Base-by-base conservation (phyloP, 2,329 filamentous ascomycete species). In the Arthrobotrys conoides region DNA sequence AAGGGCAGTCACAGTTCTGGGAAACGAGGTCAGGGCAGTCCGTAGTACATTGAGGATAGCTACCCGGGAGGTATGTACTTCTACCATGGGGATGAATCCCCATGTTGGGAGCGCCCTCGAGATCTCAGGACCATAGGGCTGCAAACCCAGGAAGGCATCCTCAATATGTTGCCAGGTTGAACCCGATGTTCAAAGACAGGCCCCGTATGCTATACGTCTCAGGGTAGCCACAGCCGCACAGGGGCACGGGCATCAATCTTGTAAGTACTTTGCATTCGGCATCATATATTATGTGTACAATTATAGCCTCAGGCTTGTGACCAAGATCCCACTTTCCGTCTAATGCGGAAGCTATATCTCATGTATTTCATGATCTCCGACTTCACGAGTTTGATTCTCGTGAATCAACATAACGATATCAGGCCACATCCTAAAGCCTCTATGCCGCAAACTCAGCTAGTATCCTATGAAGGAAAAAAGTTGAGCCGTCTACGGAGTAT, bases 261-360 rank as follows among this genome's bases (percentile, higher is more conserved):
- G 9, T n/a, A 33, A 30, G n/a, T 16, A 53, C 8, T 5, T 30
- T 18, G 12, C 24, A 16, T 18, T 55, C 51, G 16, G 16, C 30
- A 12, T 20, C n/a, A 14, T 30, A 33, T n/a, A 59, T 59, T 1
- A 10, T 24, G 22, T 5, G 14, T 51, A 6, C 18, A 48, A 5
- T 12, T 48, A 22, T 22, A 5, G 6, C 18, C 22, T 16, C 9
- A 12, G 3, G 33, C 53, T 59, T 59, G 53, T 59, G 53, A 59
- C 53, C 10, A 12, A 59, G 3, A 55, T 20, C 44, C 44, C 44
- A 46, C 44, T 12, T 18, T 10, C 14, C 16, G 33, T 38, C 16
- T 12, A 30, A 59, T 59, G n/a, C 18, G 53, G 53, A 59, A 59
- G 53, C 12, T 59, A 38, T 59, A 38, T 38, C n/a, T 59, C 24